Evolutionary conservation across 495 filamentous ascomycete species (phyloP), one percentile per base, ranked within the genome.

Genomic region (Penicillium canescens): DNA sequence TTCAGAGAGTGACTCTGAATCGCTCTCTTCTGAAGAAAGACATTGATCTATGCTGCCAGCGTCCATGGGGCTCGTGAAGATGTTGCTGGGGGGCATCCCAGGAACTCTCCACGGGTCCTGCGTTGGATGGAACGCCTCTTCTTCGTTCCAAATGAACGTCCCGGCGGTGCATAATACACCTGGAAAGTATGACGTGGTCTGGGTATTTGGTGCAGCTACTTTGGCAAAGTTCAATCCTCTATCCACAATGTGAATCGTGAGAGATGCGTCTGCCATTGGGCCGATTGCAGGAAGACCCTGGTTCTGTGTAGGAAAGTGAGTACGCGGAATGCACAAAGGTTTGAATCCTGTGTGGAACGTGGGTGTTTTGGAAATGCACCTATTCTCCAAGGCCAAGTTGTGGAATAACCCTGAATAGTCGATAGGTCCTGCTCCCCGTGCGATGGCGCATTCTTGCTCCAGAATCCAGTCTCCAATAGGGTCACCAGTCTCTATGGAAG

Each of bases 81-180:
- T 5, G 16, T 51, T 13, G 36, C 18, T 43, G 49, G 40, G 42
- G 39, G 49, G 49, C 40, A 51, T 36, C 16, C 42, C 49, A 39
- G 42, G 42, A 18, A 43, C 42, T 34, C 49, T 42, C n/a, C 39
- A 41, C 4, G 49, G 49, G 1, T 36, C 31, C 12, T 43, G 31
- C 11, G 43, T 31, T 36, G 49, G 42, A 42, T 40, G 31, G 6
- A 21, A 51, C 18, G 42, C 26, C 28, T 51, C 39, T 11, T 34
- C 16, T 37, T 28, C 49, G 31, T 51, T 26, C 12, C 40, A 31
- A 31, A 31, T 26, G 49, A 13, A 13, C 37, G 49, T 18, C 39
- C 35, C 12, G 24, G 36, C 1, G 28, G 28, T 12, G 33, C 31
- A 24, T 33, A 31, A 31, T 7, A 31, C 28, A 51, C 12, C 28